Percentiles rank a stretch among this genome's conserved stretches.
phyloP scores from a whole-genome alignment of 106 monocot genomes.

The Amphibolis antarctica region DNA sequence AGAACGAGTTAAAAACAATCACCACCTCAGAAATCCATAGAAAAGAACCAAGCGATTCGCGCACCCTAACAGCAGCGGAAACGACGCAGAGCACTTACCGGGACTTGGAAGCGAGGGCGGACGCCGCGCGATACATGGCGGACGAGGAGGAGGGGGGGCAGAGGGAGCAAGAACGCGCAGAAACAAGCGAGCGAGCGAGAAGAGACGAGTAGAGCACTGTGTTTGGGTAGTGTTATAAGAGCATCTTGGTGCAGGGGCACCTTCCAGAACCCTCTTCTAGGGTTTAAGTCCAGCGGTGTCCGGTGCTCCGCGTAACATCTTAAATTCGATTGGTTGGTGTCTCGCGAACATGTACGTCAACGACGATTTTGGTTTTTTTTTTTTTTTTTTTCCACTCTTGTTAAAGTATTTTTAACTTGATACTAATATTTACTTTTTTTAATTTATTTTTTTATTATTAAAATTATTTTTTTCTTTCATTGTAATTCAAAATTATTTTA shows the following conservation, averaged over 20 bases:
- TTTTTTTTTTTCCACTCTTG: no score
- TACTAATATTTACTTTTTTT: no score
- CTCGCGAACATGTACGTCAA: no score
- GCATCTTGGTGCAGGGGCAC: background rate
- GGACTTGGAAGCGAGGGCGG: constrained; percentile 48
- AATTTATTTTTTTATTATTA: no score
- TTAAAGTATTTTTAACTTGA: no score
- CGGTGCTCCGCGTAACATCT: background rate
- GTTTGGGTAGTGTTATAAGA: background rate
- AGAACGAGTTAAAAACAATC: background rate
- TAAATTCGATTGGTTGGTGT: no score
- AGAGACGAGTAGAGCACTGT: background rate
- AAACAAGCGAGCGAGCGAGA: background rate
- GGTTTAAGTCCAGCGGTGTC: constrained; percentile 16
- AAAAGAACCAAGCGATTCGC: background rate
- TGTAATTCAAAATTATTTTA: no score
- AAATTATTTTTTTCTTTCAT: no score
- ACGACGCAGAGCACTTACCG: constrained; percentile 20
- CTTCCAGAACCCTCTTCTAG: constrained; percentile 37
- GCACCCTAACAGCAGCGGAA: background rate
- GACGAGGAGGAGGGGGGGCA: background rate
- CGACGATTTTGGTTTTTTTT: no score
- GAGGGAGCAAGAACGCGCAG: background rate
- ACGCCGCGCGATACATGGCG: constrained; percentile 51
- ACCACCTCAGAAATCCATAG: no score